Percentiles rank a stretch among this genome's conserved stretches.
These are phyloP conservation scores for Nicotiana rustica DNA, from an alignment of 305 asterid genomes.

Conservation along the genomic window DNA sequence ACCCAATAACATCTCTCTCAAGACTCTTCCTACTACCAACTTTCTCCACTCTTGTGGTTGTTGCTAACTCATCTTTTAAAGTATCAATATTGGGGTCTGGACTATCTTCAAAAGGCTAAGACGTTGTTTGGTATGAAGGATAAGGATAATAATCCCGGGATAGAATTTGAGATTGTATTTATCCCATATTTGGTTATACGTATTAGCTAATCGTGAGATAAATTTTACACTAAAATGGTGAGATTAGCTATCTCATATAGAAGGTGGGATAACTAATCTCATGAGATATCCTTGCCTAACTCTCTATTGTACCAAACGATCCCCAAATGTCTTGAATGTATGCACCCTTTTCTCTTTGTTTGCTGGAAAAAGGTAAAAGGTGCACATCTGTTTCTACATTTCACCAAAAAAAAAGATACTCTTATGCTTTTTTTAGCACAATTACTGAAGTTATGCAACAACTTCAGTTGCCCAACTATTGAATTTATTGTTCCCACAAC, in stretches of 20 bases:
- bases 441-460: background rate
- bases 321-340: background rate
- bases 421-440: background rate
- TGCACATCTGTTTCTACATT: background rate
- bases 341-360: background rate
- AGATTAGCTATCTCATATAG: too few species aligned
- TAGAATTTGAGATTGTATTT: too few species aligned
- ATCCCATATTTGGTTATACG: too few species aligned
- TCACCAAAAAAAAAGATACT: background rate
- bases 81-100: background rate
- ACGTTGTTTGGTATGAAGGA: too few species aligned
- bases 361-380: background rate
- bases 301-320: too few species aligned
- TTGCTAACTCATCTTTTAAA: background rate
- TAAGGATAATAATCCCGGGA: too few species aligned
- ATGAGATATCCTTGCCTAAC: too few species aligned
- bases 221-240: too few species aligned
- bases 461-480: background rate
- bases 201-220: too few species aligned
- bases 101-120: background rate
- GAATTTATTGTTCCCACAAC: too few species aligned
- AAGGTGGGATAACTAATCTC: too few species aligned
- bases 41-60: background rate
- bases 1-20: background rate
- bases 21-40: background rate